These are phyloP conservation scores for Lithocarpus polystachyus DNA, from an alignment of 306 rosid genomes.

Conservation along the genomic window DNA sequence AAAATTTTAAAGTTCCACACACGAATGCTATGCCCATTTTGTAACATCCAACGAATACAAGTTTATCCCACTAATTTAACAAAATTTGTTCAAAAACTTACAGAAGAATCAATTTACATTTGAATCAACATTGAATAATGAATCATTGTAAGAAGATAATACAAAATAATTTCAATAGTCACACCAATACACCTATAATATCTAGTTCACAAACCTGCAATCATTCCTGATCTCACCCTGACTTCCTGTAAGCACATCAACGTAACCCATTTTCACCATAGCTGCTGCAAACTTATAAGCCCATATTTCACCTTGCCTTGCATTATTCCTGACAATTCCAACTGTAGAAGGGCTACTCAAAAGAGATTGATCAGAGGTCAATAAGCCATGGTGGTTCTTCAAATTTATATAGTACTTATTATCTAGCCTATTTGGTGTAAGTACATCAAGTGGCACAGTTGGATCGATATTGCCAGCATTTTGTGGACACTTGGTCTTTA, in stretches of 20 bases:
- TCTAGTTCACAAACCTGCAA: background rate
- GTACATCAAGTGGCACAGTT: background rate
- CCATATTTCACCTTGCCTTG: background rate
- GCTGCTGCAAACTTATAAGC: constrained; percentile 4
- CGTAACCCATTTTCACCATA: constrained; percentile 9
- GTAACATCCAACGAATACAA: too few relatives aligned
- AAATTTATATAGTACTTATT: background rate
- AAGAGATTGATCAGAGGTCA: constrained; percentile 4
- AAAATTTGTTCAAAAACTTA: too few relatives aligned
- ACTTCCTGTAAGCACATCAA: constrained; percentile 5
- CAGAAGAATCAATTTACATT: too few relatives aligned
- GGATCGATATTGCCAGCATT: background rate
- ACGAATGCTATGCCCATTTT: too few relatives aligned
- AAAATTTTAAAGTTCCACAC: too few relatives aligned
- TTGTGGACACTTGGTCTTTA: constrained; percentile 6
- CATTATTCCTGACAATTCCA: background rate
- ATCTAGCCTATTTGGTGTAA: background rate
- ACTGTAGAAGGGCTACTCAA: background rate
- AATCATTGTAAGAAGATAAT: too few relatives aligned
- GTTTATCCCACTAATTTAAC: too few relatives aligned
- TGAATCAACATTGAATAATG: too few relatives aligned
- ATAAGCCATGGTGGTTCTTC: background rate
- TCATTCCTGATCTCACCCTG: constrained; percentile 6
- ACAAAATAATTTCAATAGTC: too few relatives aligned
- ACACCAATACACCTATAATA: background rate